Percentiles rank a stretch among this genome's conserved stretches.
These are phyloP conservation scores for Gloeopeniophorella convolvens DNA, from an alignment of 768 basidiomycete genomes.

Conservation along the genomic window DNA sequence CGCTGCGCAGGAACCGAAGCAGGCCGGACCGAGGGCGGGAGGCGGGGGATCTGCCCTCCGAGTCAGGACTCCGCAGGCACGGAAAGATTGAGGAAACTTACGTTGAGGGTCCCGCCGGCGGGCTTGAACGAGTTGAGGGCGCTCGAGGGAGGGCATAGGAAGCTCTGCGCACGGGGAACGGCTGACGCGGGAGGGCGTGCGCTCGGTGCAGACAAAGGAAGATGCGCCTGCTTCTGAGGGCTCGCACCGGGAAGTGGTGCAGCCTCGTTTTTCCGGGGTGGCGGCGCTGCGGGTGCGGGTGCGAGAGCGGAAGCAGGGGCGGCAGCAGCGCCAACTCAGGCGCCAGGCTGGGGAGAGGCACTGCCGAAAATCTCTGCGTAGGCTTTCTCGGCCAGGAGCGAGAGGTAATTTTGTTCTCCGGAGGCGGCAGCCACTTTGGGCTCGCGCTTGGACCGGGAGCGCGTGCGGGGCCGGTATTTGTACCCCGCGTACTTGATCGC, in stretches of 20 bases:
- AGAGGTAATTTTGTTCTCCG: conserved; percentile 24
- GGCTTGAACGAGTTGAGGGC: neutral
- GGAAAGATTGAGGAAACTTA: too few species aligned
- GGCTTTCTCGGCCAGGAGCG: conserved; percentile 8
- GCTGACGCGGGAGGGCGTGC: neutral
- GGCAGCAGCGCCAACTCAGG: neutral
- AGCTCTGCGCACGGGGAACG: neutral
- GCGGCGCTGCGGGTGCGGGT: neutral
- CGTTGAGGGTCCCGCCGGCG: neutral
- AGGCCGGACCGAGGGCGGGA: neutral
- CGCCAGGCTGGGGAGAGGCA: neutral
- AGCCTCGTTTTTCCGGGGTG: neutral
- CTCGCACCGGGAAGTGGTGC: neutral
- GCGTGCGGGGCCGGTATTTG: conserved; percentile 27
- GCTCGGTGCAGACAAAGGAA: neutral
- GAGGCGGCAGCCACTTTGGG: conserved; percentile 19
- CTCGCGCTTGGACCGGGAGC: conserved; percentile 15
- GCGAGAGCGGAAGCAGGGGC: neutral
- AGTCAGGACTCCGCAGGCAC: too few species aligned
- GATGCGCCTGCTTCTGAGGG: neutral
- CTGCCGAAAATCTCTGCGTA: neutral
- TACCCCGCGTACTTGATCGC: conserved; percentile 26
- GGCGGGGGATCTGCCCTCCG: neutral
- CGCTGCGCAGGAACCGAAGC: neutral
- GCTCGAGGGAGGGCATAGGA: neutral